phyloP scores from a whole-genome alignment of 2,329 filamentous ascomycete genomes.

The Fusarium sp. region DNA sequence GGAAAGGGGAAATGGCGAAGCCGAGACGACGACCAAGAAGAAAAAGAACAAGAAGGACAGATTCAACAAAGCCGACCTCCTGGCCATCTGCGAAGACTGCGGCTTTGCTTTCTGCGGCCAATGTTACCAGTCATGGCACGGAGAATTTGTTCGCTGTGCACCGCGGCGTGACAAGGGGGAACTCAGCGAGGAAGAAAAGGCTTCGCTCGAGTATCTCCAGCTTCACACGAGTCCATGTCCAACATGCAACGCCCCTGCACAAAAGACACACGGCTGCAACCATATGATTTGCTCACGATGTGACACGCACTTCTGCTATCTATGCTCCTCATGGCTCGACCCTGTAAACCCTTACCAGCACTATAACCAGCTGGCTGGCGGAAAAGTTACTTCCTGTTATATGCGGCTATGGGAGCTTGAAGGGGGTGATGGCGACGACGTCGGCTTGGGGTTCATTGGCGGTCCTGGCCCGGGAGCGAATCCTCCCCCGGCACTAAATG shows the following conservation, averaged over 20 bases:
- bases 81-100: slow-evolving; percentile 91
- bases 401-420: slow-evolving; percentile 92
- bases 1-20: slow-evolving; percentile 41
- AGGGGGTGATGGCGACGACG: slow-evolving; percentile 75
- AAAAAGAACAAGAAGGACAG: slow-evolving; percentile 41
- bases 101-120: slow-evolving; percentile 85
- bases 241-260: slow-evolving; percentile 83
- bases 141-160: slow-evolving; percentile 78
- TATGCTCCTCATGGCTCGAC: slow-evolving; percentile 89
- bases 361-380: slow-evolving; percentile 75
- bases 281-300: slow-evolving; percentile 96
- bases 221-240: slow-evolving; percentile 88
- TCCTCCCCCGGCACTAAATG: slow-evolving; percentile 23
- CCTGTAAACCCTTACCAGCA: slow-evolving; percentile 86
- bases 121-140: slow-evolving; percentile 86
- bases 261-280: slow-evolving; percentile 95
- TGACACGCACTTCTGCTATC: slow-evolving; percentile 92
- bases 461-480: slow-evolving; percentile 45
- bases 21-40: slow-evolving; percentile 34
- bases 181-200: slow-evolving; percentile 85
- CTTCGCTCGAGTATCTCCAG: slow-evolving; percentile 84
- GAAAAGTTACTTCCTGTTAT: slow-evolving; percentile 74
- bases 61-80: slow-evolving; percentile 68
- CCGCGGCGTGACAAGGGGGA: slow-evolving; percentile 75
- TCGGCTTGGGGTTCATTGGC: slow-evolving; percentile 59